Conservation (phyloP, 495 filamentous ascomycete species). For the Cercophora newfieldiana region DNA sequence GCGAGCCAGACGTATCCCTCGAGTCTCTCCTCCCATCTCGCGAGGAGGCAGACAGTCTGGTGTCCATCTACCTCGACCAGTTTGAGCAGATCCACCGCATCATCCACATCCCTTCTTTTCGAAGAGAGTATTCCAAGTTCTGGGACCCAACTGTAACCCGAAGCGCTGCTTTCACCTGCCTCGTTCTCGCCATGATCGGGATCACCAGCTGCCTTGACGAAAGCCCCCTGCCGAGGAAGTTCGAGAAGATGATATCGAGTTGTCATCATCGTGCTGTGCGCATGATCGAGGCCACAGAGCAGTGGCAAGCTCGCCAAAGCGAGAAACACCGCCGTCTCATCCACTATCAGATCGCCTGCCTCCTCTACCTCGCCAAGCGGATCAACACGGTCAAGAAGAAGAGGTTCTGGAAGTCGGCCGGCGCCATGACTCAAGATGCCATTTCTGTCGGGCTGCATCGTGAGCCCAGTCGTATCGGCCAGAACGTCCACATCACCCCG, state of each 20-base stretch:
- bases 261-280: conserved; percentile 34
- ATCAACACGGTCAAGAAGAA: conserved; percentile 50
- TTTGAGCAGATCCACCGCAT: conserved; percentile 50
- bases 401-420: conserved; percentile 56
- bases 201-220: conserved; percentile 40
- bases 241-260: conserved; percentile 38
- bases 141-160: conserved; percentile 42
- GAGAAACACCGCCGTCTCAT: conserved; percentile 45
- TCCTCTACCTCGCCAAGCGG: conserved; percentile 46
- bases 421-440: conserved; percentile 56
- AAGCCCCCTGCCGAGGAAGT: conserved; percentile 32
- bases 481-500: conserved; percentile 34
- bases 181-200: conserved; percentile 45
- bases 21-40: conserved; percentile 43
- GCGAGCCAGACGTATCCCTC: conserved; percentile 32
- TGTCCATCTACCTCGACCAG: conserved; percentile 45
- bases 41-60: conserved; percentile 39
- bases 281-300: conserved; percentile 43
- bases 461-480: conserved; percentile 42
- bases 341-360: conserved; percentile 48
- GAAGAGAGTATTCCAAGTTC: conserved; percentile 44
- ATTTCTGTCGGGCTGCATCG: conserved; percentile 58
- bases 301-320: conserved; percentile 41
- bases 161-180: conserved; percentile 48
- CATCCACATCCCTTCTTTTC: conserved; percentile 48